Percentiles rank a stretch among this genome's conserved stretches.
Evolutionary conservation across 768 basidiomycete species (phyloP).

Genomic region (Paxillus ammoniavirescens): DNA sequence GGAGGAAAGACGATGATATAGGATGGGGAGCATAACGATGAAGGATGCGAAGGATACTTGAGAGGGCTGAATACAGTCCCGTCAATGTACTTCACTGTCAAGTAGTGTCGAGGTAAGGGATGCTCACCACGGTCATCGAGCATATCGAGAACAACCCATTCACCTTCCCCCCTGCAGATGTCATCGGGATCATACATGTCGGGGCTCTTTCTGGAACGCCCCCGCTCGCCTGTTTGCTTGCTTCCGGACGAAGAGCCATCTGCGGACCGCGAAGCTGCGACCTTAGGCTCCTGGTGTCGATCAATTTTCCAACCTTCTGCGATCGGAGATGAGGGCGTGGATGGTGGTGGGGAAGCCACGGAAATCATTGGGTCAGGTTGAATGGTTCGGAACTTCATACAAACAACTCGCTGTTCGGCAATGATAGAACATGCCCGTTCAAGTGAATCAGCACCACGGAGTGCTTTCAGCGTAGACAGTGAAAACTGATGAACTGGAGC

Average conservation of each 20-base stretch:
- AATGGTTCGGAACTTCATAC: conserved; percentile 36
- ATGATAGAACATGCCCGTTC: conserved; percentile 23
- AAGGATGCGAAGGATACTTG: conserved; percentile 50
- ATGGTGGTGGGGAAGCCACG: conserved; percentile 15
- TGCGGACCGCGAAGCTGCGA: neutral
- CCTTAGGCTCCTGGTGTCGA: conserved; percentile 4
- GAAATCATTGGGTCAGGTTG: neutral
- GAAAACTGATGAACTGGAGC: conserved; percentile 39
- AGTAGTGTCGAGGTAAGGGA: neutral
- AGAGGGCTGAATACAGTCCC: conserved; percentile 36
- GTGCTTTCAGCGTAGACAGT: conserved; percentile 38
- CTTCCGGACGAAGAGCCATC: neutral
- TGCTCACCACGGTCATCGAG: conserved; percentile 43
- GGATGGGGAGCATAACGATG: conserved; percentile 40
- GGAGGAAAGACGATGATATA: conserved; percentile 43
- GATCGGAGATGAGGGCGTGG: conserved; percentile 26
- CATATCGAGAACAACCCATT: conserved; percentile 55
- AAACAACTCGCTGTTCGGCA: conserved; percentile 34
- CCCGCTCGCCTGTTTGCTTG: conserved; percentile 6
- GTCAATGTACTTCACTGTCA: neutral
- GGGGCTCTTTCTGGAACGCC: neutral
- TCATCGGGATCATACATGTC: conserved; percentile 5
- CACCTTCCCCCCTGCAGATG: conserved; percentile 26
- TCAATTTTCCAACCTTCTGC: conserved; percentile 11
- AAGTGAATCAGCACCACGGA: conserved; percentile 47